Evolutionary conservation across 2,329 filamentous ascomycete genomes (phyloP), one percentile per base, ranked within the genome.

Genomic region (Drechmeria coniospora): DNA sequence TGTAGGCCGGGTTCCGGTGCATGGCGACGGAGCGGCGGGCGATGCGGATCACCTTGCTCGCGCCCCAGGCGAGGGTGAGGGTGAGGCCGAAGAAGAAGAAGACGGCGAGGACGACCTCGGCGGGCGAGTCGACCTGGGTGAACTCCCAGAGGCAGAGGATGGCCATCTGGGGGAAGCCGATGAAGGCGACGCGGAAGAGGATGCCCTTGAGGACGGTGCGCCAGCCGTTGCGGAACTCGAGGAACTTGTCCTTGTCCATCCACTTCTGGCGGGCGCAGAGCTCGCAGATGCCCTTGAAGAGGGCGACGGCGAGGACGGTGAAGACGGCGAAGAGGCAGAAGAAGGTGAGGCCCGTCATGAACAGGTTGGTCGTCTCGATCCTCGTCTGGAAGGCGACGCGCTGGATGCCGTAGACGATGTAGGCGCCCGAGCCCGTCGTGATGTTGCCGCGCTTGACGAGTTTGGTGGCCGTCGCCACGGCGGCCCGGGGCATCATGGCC

Each of bases 1-100:
- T 93, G 55, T 94, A 94, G 16, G 86, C 87, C 15, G 87, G 84
- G 59, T 93, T 94, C 58, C 87, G 86, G 65, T 94, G 86, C 73
- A 93, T 82, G 32, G 68, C 57, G 36, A 92, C 79, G 18, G 86
- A 94, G 42, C 82, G 79, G 47, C 82, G 82, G 19, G 84, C 87
- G 36, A 95, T 79, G 30, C 74, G 71, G 42, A 92, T 80, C 37
- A 95, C 83, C 62, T 93, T 94, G 57, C 71, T 77, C 0, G 83
- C 74, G 25, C 86, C 87, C 81, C 83, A 94, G 14, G 59, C 75
- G 19, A 95, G 68, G 18, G 84, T 81, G 28, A 65, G 63, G 21
- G 76, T 61, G 64, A 92, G 77, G 35, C 79, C 78, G 42, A 93
- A 59, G 50, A 94, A 70, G 63, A 92, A 92, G 53, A 92, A 81